Evolutionary conservation across 176 grass and related monocot species (phyloP).

Genomic region (Carex cristatella): DNA sequence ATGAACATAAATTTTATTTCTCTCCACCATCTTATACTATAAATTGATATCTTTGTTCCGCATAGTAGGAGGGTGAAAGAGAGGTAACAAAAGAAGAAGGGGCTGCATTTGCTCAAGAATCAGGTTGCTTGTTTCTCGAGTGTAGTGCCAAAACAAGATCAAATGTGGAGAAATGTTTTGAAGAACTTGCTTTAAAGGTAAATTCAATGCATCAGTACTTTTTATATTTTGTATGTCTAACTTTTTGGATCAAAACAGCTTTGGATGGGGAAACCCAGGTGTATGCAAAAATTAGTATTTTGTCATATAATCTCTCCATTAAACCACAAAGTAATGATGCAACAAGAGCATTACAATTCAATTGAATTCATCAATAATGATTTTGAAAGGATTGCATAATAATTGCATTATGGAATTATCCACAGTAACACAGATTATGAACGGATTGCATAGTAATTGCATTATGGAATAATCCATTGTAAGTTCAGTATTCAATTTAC

Average conservation of each 20-base stretch:
- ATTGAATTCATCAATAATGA: not conserved
- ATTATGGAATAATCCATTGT: not conserved
- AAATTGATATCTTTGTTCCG: constrained; percentile 7
- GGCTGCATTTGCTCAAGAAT: constrained; percentile 71
- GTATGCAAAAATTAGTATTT: not conserved
- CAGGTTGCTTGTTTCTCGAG: constrained; percentile 76
- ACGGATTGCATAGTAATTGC: not conserved
- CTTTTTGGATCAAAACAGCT: not conserved
- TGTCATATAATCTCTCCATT: not conserved
- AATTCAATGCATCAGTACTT: not conserved
- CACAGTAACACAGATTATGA: not conserved
- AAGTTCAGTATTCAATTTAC: not conserved
- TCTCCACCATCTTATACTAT: not conserved
- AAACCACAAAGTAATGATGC: not conserved
- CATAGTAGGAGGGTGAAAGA: constrained; percentile 66
- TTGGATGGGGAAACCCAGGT: not conserved
- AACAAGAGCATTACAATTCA: not conserved
- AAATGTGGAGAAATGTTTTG: constrained; percentile 94
- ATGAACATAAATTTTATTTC: not conserved
- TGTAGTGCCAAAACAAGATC: constrained; percentile 90
- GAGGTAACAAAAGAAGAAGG: constrained; percentile 92
- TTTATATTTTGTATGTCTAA: not conserved
- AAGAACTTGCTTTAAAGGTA: constrained; percentile 95
- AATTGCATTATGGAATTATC: not conserved
- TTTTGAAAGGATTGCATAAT: not conserved